Base-by-base conservation (phyloP, 2,329 filamentous ascomycete species). In the Catunica adiposa region DNA sequence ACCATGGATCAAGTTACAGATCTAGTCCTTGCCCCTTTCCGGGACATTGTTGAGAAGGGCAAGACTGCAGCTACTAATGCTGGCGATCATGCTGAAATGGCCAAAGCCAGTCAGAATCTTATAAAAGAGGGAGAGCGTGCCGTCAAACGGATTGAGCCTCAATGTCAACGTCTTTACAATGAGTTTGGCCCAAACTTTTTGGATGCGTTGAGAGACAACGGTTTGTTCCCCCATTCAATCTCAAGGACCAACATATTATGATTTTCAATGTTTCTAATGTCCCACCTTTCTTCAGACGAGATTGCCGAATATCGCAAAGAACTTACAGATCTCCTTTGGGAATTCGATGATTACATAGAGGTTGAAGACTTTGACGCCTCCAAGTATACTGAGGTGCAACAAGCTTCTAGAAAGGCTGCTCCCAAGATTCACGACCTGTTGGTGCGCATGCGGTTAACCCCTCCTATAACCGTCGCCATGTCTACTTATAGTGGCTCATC, bases 321-420 rank as follows among this genome's bases (percentile, higher is more conserved):
- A 56, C 66, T 80, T 42, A 73, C 69, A 57, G 70, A 74, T 50
- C 61, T 77, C 23, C 64, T 79, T 5, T 80, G 75, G 70, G 76
- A 75, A 53, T 78, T 80, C 60, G 77, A 80, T 56, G 76, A 79
- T 54, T 77, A 68, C 60, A 64, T 73, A 59, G 72, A 76, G 52
- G 61, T 66, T 14, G 71, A 75, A 34, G 68, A 68, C 23, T 79
- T 79, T 59, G 73, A 78, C n/a, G 63, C 66, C 25, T 68, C 67
- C 17, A 75, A 73, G 59, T 79, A 73, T 55, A 63, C 67, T 17
- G 69, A 74, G 60, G 66, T 79, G 3, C 72, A 74, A 61, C 68
- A 69, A 38, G 61, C 71, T 3, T 74, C 73, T 15, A 70, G 74
- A 55, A 71, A 71, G 53, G 69, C 71, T 1, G 75, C 75, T 1